Conservation (phyloP, 495 filamentous ascomycete genomes). For the Talaromyces borbonicus region DNA sequence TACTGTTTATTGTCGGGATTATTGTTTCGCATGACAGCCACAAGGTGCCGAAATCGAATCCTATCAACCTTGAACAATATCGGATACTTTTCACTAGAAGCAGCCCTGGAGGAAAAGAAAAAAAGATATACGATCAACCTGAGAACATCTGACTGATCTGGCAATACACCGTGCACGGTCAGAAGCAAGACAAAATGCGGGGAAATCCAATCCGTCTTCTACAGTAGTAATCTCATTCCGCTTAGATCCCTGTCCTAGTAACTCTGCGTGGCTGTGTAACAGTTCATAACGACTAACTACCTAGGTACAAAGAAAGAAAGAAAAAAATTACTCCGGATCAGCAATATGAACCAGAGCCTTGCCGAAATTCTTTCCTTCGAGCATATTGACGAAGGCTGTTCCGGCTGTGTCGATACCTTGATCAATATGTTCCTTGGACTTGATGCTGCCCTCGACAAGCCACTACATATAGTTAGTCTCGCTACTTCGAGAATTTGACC, state of each 20-base stretch:
- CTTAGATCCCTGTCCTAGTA: no score
- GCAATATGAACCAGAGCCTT: slow-evolving; percentile 73
- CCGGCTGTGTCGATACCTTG: slow-evolving; percentile 75
- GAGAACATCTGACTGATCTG: no score
- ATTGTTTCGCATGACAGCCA: not conserved
- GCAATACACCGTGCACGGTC: no score
- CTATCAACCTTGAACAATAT: not conserved
- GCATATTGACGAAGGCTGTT: slow-evolving; percentile 71
- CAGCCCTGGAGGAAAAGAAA: not conserved
- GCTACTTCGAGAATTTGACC: slow-evolving; percentile 34
- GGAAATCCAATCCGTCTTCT: no score
- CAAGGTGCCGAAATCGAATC: not conserved
- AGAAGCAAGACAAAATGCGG: no score
- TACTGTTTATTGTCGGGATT: no score
- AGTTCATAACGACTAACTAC: no score
- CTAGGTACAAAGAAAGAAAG: not conserved
- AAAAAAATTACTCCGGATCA: slow-evolving; percentile 11
- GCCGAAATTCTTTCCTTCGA: slow-evolving; percentile 83
- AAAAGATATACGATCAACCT: not conserved
- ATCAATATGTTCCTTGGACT: slow-evolving; percentile 44
- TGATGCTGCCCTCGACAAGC: slow-evolving; percentile 53
- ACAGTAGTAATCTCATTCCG: no score
- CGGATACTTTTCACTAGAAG: not conserved
- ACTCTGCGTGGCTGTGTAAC: not conserved
- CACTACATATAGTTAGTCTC: slow-evolving; percentile 34